Evolutionary conservation across 176 grass and related monocot genomes (phyloP), one percentile per base, ranked within the genome.

Genomic region (Neostapfia colusana): DNA sequence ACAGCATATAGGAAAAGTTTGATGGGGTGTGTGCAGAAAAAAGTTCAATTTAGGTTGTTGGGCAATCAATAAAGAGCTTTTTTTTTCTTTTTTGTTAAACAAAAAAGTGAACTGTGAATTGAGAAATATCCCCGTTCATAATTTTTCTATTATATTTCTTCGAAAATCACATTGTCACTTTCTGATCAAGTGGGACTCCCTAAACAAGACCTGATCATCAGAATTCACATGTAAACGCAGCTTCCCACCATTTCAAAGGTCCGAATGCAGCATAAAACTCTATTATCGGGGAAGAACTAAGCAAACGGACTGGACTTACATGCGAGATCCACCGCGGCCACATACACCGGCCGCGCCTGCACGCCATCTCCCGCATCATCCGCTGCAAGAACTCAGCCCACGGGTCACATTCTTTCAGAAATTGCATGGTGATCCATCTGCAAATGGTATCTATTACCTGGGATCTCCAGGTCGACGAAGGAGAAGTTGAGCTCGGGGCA

Each of bases 391-490:
- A 84, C 75, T 25, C 38, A 58, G 70, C 65, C n/a, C 37, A 48
- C 27, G 54, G 20, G 13, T 71, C 62, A 87, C 18, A 66, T 15
- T 76, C 43, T 25, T 38, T 13, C 40, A 18, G 5, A 26, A 78
- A 53, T 39, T 68, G 65, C 48, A 25, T 3, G 4, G 10, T 8
- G 6, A 20, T 45, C 38, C 16, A 65, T 24, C 41, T 4, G 67
- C 40, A 12, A 65, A 23, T 5, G 31, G 16, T 41, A 56, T 21
- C 15, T 14, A 0, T 18, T 37, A 79, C 86, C 86, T 79, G 89
- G 89, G 54, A 99, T 78, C 80, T 99, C 95, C 62, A 95, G 85
- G 76, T 99, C 95, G 45, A 99, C 60, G 76, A 99, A 99, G 49
- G 83, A 90, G 54, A 87, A 84, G 12, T 43, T 84, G 55, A 99